Evolutionary conservation across 2,329 filamentous ascomycete species (phyloP), one percentile per base, ranked within the genome.

Genomic region (Paecilomyces sp.): DNA sequence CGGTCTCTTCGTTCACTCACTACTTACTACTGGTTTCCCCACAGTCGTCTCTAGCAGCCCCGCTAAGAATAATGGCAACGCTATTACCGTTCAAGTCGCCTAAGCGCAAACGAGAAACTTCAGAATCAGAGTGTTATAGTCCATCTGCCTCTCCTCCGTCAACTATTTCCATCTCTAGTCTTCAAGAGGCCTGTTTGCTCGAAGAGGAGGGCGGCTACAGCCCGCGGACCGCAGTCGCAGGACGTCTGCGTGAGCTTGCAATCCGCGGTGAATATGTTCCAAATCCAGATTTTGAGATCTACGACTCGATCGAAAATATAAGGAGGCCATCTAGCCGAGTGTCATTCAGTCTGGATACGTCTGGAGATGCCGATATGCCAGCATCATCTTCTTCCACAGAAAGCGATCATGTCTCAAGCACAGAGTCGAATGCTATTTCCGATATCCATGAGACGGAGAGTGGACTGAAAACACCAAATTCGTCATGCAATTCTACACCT

Each of bases 171-270:
- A 62, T 67, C 8, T 57, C 62, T 5, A 75, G 69, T 60, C 59
- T 70, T 33, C 68, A 69, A 60, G 74, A 75, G 56, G 58, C 62
- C 53, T 67, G 63, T 54, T 56, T 74, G 47, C 64, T 65, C 28
- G 70, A 74, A 59, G 71, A 72, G 36, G 68, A 70, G 50, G 72
- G 69, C 50, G 65, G 70, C 57, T 67, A 72, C 61, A 75, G 77
- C 61, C 76, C 76, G 57, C 72, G 71, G 57, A 70, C 73, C 30
- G 67, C 66, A 24, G 75, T 78, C 51, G 74, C 74, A 57, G 71
- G 75, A 58, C 71, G 70, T 58, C 69, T 79, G 54, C 71, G 72
- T 55, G 68, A 74, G 57, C 66, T 79, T 58, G 74, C 75, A 54
- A 71, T 79, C 58, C 69, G 71, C 34, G 71, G 69, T 56, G 71